Percentiles rank a stretch among this genome's conserved stretches.
These are phyloP conservation scores for Fusarium nodosum DNA, from an alignment of 2,329 filamentous ascomycete genomes.

Conservation along the genomic window DNA sequence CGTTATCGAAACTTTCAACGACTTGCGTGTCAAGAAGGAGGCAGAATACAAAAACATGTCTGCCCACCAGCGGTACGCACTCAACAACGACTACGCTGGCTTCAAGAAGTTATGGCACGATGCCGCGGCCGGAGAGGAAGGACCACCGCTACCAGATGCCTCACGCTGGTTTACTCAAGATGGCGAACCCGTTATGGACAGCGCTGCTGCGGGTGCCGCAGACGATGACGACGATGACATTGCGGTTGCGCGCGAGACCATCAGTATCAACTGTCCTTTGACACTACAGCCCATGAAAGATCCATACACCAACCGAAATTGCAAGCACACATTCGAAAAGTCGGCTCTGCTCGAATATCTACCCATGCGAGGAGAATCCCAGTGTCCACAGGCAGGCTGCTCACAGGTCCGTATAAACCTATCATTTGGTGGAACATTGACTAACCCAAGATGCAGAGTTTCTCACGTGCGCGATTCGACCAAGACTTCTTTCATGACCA, in stretches of 20 bases:
- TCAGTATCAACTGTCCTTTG: slow-evolving; percentile 78
- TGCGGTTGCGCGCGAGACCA: slow-evolving; percentile 72
- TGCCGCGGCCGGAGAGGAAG: slow-evolving; percentile 62
- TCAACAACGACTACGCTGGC: slow-evolving; percentile 70
- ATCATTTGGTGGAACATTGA: background rate
- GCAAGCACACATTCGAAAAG: slow-evolving; percentile 81
- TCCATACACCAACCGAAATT: slow-evolving; percentile 75
- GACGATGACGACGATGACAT: slow-evolving; percentile 76
- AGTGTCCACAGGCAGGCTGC: slow-evolving; percentile 77
- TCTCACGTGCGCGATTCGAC: slow-evolving; percentile 57
- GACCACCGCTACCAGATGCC: slow-evolving; percentile 66
- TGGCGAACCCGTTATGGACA: slow-evolving; percentile 59
- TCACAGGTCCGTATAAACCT: slow-evolving; percentile 60
- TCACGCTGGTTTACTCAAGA: slow-evolving; percentile 66
- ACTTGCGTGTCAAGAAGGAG: slow-evolving; percentile 55
- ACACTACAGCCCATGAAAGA: slow-evolving; percentile 74
- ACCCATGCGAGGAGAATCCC: slow-evolving; percentile 58
- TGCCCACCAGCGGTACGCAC: slow-evolving; percentile 64
- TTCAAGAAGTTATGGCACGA: slow-evolving; percentile 72
- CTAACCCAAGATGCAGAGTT: slow-evolving; percentile 55
- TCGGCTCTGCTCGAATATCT: slow-evolving; percentile 70
- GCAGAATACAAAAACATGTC: slow-evolving; percentile 60
- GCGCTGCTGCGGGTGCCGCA: slow-evolving; percentile 45
- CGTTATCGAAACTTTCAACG: slow-evolving; percentile 53
- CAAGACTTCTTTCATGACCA: slow-evolving; percentile 70